These are phyloP conservation scores for Xerocomellus chrysenteron DNA, from an alignment of 768 basidiomycete genomes.

Conservation along the genomic window DNA sequence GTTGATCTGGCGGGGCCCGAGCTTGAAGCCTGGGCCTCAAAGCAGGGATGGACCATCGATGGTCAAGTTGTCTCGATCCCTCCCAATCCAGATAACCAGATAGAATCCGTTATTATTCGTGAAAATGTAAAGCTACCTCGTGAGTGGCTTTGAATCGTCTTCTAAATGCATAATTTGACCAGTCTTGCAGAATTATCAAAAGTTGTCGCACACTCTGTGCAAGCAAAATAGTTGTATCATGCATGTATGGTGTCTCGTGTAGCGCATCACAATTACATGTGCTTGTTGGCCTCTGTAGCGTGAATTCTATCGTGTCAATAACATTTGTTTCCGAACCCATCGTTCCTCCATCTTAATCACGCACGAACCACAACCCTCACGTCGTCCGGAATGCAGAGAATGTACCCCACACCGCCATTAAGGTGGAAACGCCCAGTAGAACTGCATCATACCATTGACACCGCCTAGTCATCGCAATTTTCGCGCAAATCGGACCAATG, in stretches of 20 bases:
- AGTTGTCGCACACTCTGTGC: constrained; percentile 70
- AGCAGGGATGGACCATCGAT: constrained; percentile 68
- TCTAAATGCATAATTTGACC: background rate
- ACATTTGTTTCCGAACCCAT: background rate
- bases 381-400: constrained; percentile 54
- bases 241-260: constrained; percentile 3
- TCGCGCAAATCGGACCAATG: constrained; percentile 74
- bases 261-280: constrained; percentile 4
- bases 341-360: background rate
- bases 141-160: constrained; percentile 39
- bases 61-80: constrained; percentile 66
- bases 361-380: constrained; percentile 10
- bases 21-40: constrained; percentile 57
- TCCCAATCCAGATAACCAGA: constrained; percentile 84
- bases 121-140: constrained; percentile 81
- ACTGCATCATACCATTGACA: constrained; percentile 52
- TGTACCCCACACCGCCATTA: constrained; percentile 82
- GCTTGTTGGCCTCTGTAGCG: background rate
- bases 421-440: constrained; percentile 49
- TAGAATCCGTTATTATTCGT: constrained; percentile 81
- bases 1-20: constrained; percentile 65
- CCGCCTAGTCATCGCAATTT: constrained; percentile 53
- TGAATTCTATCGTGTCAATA: background rate
- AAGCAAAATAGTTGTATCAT: constrained; percentile 39
- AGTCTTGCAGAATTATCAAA: constrained; percentile 63